Conservation (phyloP, 768 basidiomycete species). For the Russula earlei region DNA sequence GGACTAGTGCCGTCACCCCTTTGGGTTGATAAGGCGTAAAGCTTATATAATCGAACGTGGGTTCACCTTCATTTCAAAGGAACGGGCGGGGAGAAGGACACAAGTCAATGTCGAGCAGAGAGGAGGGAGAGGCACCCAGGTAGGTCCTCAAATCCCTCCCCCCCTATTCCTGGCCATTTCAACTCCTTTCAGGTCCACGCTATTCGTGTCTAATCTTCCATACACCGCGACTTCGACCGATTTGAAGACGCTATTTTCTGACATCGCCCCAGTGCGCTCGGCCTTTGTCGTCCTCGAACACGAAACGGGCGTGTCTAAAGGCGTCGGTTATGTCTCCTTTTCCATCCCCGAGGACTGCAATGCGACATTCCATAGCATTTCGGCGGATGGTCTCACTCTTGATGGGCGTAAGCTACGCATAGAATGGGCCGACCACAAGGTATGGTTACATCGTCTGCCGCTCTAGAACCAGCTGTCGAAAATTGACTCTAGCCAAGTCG, state of each 20-base stretch:
- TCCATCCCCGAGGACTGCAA: constrained; percentile 84
- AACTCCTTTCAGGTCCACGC: constrained; percentile 51
- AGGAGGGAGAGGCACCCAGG: constrained; percentile 27
- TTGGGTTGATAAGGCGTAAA: too few relatives aligned
- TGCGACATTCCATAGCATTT: constrained; percentile 53
- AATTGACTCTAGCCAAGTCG: constrained; percentile 9
- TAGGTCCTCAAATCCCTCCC: constrained; percentile 16
- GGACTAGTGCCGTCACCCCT: too few relatives aligned
- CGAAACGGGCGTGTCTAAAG: constrained; percentile 71
- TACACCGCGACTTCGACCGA: constrained; percentile 86
- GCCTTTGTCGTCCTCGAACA: constrained; percentile 88
- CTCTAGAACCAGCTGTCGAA: not conserved
- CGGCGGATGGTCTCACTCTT: constrained; percentile 53
- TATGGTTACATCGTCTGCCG: constrained; percentile 25
- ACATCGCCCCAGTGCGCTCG: constrained; percentile 86
- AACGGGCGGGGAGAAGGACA: not conserved
- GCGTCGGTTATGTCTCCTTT: constrained; percentile 95
- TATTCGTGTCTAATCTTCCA: constrained; percentile 91
- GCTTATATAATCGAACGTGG: not conserved
- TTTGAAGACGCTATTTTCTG: constrained; percentile 87
- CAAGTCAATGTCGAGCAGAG: constrained; percentile 25
- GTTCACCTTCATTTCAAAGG: not conserved
- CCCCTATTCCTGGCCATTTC: not conserved
- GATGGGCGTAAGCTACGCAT: constrained; percentile 64
- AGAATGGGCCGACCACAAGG: constrained; percentile 77